Conservation (phyloP, 768 basidiomycete species). For the Boletellus ananiceps region DNA sequence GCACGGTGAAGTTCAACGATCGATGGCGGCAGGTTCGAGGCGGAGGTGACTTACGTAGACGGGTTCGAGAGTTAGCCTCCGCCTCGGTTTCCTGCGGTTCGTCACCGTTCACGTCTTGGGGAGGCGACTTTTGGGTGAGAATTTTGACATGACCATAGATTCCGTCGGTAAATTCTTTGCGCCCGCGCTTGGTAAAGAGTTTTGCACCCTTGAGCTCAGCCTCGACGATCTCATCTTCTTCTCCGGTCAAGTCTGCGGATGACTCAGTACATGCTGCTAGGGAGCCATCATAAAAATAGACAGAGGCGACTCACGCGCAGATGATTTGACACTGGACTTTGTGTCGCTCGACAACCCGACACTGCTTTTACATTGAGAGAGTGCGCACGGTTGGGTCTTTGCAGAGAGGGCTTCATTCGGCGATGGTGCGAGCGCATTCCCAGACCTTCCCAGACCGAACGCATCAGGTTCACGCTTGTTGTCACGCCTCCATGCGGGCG, state of each 20-base stretch:
- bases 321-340: constrained; percentile 6
- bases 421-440: constrained; percentile 15
- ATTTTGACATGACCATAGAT: constrained; percentile 61
- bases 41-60: constrained; percentile 29
- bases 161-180: constrained; percentile 52
- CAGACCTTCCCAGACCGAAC: constrained; percentile 4
- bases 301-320: constrained; percentile 12
- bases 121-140: constrained; percentile 35
- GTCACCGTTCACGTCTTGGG: neutral
- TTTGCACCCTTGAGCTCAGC: constrained; percentile 59
- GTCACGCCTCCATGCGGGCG: constrained; percentile 27
- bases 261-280: neutral
- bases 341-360: neutral
- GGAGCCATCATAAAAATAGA: neutral
- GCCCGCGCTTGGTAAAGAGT: constrained; percentile 40
- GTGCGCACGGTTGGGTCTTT: neutral
- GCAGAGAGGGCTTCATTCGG: constrained; percentile 13
- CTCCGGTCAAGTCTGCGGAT: constrained; percentile 45
- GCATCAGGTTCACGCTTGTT: constrained; percentile 7
- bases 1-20: constrained; percentile 14
- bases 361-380: neutral
- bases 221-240: constrained; percentile 56
- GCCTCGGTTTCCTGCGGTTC: constrained; percentile 4
- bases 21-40: constrained; percentile 18
- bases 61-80: constrained; percentile 18